Conservation (phyloP, 345 rosid species). For the Kernera saxatilis region DNA sequence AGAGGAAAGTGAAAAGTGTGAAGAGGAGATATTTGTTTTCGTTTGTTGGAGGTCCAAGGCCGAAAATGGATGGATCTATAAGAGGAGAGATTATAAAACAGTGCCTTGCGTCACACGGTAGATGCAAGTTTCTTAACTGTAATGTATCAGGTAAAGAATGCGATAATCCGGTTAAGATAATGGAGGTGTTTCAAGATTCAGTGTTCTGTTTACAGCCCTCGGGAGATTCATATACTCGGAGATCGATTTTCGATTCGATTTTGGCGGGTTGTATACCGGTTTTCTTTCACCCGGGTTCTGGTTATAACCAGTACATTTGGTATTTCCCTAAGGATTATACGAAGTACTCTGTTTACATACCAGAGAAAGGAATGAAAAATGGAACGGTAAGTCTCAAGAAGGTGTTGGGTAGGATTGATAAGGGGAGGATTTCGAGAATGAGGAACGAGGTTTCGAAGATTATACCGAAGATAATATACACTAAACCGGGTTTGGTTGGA, state of each 20-base stretch:
- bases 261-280: slow-evolving; percentile 62
- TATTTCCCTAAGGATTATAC: slow-evolving; percentile 43
- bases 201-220: slow-evolving; percentile 53
- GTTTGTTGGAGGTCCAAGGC: slow-evolving; percentile 39
- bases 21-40: slow-evolving; percentile 33
- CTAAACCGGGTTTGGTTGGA: slow-evolving; percentile 31
- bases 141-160: slow-evolving; percentile 9
- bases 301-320: slow-evolving; percentile 55
- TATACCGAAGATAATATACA: slow-evolving; percentile 53
- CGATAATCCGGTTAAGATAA: slow-evolving; percentile 38
- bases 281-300: slow-evolving; percentile 54
- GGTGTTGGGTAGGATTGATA: slow-evolving; percentile 16
- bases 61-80: slow-evolving; percentile 27
- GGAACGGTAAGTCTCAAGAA: slow-evolving; percentile 24
- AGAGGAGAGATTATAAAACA: slow-evolving; percentile 39
- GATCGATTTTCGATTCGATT: slow-evolving; percentile 57
- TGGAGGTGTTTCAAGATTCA: slow-evolving; percentile 37
- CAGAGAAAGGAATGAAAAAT: slow-evolving; percentile 16
- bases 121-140: slow-evolving; percentile 42
- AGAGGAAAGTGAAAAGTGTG: slow-evolving; percentile 22
- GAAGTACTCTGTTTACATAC: slow-evolving; percentile 46
- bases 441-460: slow-evolving; percentile 41
- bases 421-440: slow-evolving; percentile 29
- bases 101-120: slow-evolving; percentile 30
- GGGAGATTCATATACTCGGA: slow-evolving; percentile 55